These are phyloP conservation scores for Ruellia speciosa DNA, from an alignment of 305 asterid genomes.

Conservation along the genomic window DNA sequence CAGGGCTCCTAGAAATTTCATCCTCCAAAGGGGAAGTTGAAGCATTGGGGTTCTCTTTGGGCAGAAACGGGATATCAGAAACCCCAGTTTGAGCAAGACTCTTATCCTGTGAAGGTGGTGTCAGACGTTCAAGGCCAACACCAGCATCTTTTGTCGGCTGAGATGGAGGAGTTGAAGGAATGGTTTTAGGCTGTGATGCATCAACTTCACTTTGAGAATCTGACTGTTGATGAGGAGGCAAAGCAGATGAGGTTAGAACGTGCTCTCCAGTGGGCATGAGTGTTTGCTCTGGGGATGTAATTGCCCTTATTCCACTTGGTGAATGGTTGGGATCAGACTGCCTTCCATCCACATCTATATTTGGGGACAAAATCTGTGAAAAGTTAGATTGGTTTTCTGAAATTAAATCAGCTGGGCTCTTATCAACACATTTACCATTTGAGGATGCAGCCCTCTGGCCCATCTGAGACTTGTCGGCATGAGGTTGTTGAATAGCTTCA, in stretches of 20 bases:
- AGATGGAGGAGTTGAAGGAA: slow-evolving; percentile 30
- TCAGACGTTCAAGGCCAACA: slow-evolving; percentile 20
- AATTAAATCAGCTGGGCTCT: neutral
- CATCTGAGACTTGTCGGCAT: slow-evolving; percentile 34
- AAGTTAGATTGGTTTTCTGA: neutral
- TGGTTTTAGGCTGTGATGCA: slow-evolving; percentile 22
- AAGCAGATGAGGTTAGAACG: slow-evolving; percentile 29
- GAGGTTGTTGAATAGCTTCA: slow-evolving; percentile 51
- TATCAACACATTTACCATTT: slow-evolving; percentile 15
- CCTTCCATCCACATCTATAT: neutral
- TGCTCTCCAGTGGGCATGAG: slow-evolving; percentile 27
- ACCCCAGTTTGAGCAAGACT: slow-evolving; percentile 22
- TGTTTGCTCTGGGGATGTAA: slow-evolving; percentile 22
- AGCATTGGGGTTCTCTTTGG: slow-evolving; percentile 28
- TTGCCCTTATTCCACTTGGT: slow-evolving; percentile 25
- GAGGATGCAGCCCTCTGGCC: slow-evolving; percentile 30
- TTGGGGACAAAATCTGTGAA: neutral
- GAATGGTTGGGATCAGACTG: neutral
- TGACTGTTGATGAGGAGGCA: slow-evolving; percentile 27
- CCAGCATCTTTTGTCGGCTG: slow-evolving; percentile 33
- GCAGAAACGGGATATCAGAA: slow-evolving; percentile 26
- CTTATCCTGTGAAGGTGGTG: slow-evolving; percentile 36
- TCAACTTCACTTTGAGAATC: slow-evolving; percentile 28
- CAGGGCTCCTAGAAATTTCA: slow-evolving; percentile 25
- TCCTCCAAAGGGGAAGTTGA: slow-evolving; percentile 28